phyloP scores from a whole-genome alignment of 108 stramenopile species.

The Bacterosira constricta region DNA sequence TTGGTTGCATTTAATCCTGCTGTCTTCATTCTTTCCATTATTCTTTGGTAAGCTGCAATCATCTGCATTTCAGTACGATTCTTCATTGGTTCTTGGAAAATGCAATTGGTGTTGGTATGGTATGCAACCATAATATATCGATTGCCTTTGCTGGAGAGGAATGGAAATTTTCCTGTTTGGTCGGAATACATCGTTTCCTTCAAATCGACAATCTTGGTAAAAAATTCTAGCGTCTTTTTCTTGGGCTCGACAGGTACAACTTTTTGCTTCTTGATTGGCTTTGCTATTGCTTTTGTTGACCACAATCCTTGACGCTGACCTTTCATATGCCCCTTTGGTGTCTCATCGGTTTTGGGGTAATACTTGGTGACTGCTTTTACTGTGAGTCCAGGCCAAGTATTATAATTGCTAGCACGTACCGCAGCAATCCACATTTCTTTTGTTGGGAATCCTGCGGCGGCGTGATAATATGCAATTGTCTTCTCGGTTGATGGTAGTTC shows the following conservation, averaged over 20 bases:
- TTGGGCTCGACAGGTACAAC: constrained; percentile 13
- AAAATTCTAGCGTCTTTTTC: too few species aligned
- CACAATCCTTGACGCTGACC: not conserved
- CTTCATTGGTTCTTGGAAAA: too few species aligned
- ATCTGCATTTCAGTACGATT: too few species aligned
- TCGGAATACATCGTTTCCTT: constrained; percentile 26
- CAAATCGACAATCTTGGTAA: too few species aligned
- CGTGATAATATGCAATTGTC: too few species aligned
- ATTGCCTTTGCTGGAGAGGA: constrained; percentile 20
- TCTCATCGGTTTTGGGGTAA: constrained; percentile 21
- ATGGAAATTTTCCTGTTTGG: too few species aligned
- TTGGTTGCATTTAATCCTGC: too few species aligned
- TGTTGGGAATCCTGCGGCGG: constrained; percentile 10
- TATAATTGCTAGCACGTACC: not conserved
- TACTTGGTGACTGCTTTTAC: not conserved
- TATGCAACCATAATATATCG: too few species aligned
- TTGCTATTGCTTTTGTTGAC: not conserved
- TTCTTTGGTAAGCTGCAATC: too few species aligned
- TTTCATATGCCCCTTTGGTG: constrained; percentile 24
- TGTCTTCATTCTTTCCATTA: too few species aligned
- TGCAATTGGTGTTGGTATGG: too few species aligned
- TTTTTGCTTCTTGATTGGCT: constrained; percentile 7
- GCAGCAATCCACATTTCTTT: constrained; percentile 17
- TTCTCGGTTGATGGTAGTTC: too few species aligned
- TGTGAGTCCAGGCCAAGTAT: constrained; percentile 19